phyloP scores from a whole-genome alignment of 2,329 filamentous ascomycete genomes.

The Coniochaeta sp. region DNA sequence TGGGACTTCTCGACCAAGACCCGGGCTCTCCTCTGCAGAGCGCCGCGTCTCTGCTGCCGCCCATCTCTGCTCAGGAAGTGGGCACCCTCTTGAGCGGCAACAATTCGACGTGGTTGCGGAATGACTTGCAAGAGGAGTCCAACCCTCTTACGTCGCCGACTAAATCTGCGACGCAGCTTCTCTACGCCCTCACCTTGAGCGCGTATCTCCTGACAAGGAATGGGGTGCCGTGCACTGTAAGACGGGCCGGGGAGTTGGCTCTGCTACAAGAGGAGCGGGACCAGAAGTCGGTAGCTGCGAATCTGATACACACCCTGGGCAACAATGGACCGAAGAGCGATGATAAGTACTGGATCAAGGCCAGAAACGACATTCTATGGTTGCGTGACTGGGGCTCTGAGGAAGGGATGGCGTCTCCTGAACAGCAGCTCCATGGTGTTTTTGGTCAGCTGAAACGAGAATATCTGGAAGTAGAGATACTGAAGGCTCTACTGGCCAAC shows the following conservation, averaged over 20 bases:
- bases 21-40: conserved; percentile 44
- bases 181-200: conserved; percentile 58
- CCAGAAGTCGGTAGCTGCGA: conserved; percentile 53
- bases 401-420: conserved; percentile 20
- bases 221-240: conserved; percentile 43
- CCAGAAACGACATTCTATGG: conserved; percentile 63
- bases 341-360: conserved; percentile 55
- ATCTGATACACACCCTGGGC: conserved; percentile 48
- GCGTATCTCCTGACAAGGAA: conserved; percentile 47
- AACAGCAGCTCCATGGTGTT: conserved; percentile 36
- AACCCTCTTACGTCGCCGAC: conserved; percentile 61
- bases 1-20: conserved; percentile 53
- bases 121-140: conserved; percentile 47
- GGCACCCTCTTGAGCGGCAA: conserved; percentile 28
- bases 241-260: conserved; percentile 53
- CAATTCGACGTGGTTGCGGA: conserved; percentile 38
- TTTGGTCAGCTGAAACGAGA: conserved; percentile 54
- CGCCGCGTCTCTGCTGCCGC: conserved; percentile 38
- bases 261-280: conserved; percentile 58
- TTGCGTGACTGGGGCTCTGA: conserved; percentile 63
- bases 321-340: conserved; percentile 48
- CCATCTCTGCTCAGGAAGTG: conserved; percentile 24
- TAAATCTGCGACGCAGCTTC: conserved; percentile 45
- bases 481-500: conserved; percentile 59
- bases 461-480: conserved; percentile 62